Evolutionary conservation across 2,329 filamentous ascomycete species (phyloP).

Genomic region (Pestalotiopsis sp.): DNA sequence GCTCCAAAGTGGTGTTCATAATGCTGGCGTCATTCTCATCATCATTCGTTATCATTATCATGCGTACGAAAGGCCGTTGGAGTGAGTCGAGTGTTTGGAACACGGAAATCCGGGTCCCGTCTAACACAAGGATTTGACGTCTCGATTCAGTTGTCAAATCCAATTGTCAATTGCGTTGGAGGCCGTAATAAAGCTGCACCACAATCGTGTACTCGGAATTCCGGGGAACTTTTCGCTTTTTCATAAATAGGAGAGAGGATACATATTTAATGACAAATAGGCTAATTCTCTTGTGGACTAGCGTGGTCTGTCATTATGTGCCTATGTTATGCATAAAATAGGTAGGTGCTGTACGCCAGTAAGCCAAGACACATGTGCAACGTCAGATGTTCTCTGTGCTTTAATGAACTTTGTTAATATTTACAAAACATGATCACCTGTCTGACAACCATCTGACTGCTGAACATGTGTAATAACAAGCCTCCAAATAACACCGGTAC

Average conservation of each 20-base stretch:
- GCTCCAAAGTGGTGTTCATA: slow-evolving; percentile 5
- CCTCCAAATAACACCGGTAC: background rate
- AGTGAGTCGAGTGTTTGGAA: background rate
- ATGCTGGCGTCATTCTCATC: slow-evolving; percentile 14
- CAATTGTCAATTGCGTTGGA: background rate
- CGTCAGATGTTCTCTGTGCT: no score
- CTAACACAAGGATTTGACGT: background rate
- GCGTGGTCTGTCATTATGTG: background rate
- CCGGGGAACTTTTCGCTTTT: background rate
- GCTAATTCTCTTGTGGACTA: background rate
- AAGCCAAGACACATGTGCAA: background rate
- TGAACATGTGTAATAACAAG: background rate
- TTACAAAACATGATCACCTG: background rate
- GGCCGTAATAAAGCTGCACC: background rate
- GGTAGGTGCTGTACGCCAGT: background rate
- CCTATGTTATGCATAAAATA: background rate
- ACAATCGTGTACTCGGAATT: background rate
- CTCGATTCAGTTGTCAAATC: background rate
- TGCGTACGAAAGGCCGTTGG: background rate
- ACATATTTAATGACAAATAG: background rate
- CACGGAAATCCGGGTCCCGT: background rate
- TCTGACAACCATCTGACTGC: background rate
- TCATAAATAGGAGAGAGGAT: background rate
- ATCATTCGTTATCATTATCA: background rate
- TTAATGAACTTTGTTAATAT: no score